Base-by-base conservation (phyloP, 1,139 yeast genomes). In the Yamadazyma sp. region DNA sequence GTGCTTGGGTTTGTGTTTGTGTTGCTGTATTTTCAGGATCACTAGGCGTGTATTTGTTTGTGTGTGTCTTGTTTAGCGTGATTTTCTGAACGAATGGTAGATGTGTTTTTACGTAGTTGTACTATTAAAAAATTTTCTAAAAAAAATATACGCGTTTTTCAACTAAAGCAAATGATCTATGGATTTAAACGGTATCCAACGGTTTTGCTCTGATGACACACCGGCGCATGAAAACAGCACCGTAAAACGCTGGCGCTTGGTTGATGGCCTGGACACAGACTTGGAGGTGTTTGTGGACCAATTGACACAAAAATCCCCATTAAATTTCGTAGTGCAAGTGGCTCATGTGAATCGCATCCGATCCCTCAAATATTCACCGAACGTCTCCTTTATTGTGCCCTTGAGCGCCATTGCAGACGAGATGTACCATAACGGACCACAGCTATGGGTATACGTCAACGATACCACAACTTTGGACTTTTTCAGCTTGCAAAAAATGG, bases 401-500 rank as follows among this genome's bases (percentile, higher is more conserved):
- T 20, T 30, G n/a, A 5, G 10, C 11, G 24, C 15, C 12, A 11
- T 12, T 26, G 7, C 17, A 10, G 17, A 29, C 15, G 5, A 4
- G 6, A 7, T 29, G 32, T 30, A 30, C 24, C 11, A 16, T 4
- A 9, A 28, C 4, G 31, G 31, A 16, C 20, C 28, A 5, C 36
- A 22, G 14, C 12, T 34, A 7, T 34, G 37, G 37, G 10, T 34
- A 7, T 34, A 34, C 20, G 20, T 34, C n/a, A 34, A 12, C 20
- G 18, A n/a, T 3, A 12, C 4, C n/a, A 18, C 37, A 8, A 12
- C 17, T 5, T 15, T 34, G 14, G 27, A 34, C 20, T 15, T 4
- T 15, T 34, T 27, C 16, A 11, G 16, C 5, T 15, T 36, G 11
- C 34, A 36, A 15, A 39, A 36, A 29, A 20, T 39, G 11, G 30